Evolutionary conservation across 345 rosid species (phyloP), one percentile per base, ranked within the genome.

Genomic region (Zanthoxylum bungeanum): DNA sequence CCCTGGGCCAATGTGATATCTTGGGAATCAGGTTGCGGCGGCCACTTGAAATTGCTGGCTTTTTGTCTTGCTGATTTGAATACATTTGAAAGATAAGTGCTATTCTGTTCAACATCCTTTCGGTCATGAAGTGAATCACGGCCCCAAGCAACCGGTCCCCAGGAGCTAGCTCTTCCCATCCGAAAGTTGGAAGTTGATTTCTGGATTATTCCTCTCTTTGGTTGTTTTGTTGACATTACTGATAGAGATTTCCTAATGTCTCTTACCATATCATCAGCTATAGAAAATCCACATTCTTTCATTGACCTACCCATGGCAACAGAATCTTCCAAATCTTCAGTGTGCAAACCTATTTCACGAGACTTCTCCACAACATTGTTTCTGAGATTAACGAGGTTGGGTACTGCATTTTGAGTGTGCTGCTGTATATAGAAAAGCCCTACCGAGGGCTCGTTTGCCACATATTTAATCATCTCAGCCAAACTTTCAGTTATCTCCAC

Each of bases 391-490:
- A 86, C 58, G 4, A 91, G 84, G 33, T 93, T 96, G 0, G 96
- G 97, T 66, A 86, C 80, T 25, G 97, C 91, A 64, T 85, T 90
- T 61, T 82, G 91, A 6, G 85, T 75, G 58, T 96, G 99, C 74
- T 93, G 91, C 74, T 93, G 98, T 63, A 91, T 83, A 82, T 89
- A 95, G 82, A 82, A 88, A 68, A 93, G 97, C 40, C 98, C 98
- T 11, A 89, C 95, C 0, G 99, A 91, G 44, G 98, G 98, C 76
- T 96, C 96, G 58, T 96, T 96, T 16, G 93, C 96, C 64, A 91
- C 81, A 60, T 93, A 87, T 84, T 91, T 91, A 11, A 91, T 93
- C 99, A 93, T 92, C 84, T 93, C 98, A 2, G 91, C 91, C 77
- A 89, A 70, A 83, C 87, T 76, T 79, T 92, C 96, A 72, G 79